Evolutionary conservation across 257 asterid species (phyloP).

Genomic region (Solanum ossicruentum): DNA sequence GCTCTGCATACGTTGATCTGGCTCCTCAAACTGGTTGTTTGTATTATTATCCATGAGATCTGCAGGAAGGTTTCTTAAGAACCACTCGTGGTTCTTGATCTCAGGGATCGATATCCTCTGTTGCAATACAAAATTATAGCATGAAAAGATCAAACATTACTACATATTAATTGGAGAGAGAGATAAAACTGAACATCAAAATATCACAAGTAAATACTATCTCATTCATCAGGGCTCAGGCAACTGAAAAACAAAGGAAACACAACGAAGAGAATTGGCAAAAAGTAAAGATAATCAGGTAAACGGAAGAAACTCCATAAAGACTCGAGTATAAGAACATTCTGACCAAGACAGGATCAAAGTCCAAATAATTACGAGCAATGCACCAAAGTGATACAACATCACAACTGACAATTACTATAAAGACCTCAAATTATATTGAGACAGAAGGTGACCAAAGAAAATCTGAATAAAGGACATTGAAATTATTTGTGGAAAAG

Average conservation of each 20-base stretch:
- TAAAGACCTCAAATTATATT: background rate
- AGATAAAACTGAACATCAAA: background rate
- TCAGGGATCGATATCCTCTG: conserved; percentile 91
- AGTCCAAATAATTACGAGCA: background rate
- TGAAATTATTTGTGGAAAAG: background rate
- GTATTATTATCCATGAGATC: conserved; percentile 47
- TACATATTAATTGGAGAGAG: background rate
- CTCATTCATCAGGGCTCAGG: background rate
- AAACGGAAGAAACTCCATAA: background rate
- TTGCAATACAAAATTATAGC: background rate
- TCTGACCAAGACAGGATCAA: background rate
- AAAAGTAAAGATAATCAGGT: background rate
- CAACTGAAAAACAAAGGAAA: background rate
- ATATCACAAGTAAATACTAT: background rate
- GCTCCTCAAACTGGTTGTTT: conserved; percentile 65
- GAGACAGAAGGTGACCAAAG: background rate
- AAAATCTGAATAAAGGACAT: background rate
- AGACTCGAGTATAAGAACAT: background rate
- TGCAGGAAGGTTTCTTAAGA: conserved; percentile 74
- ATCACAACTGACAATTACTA: background rate
- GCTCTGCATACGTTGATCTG: conserved; percentile 79
- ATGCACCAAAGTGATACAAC: background rate
- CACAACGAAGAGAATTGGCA: background rate
- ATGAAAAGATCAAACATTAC: background rate
- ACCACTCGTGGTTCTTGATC: conserved; percentile 86